Percentiles rank a stretch among this genome's conserved stretches.
These are phyloP conservation scores for Aspergillus nidulans DNA, from an alignment of 495 filamentous ascomycete species.

Conservation along the genomic window DNA sequence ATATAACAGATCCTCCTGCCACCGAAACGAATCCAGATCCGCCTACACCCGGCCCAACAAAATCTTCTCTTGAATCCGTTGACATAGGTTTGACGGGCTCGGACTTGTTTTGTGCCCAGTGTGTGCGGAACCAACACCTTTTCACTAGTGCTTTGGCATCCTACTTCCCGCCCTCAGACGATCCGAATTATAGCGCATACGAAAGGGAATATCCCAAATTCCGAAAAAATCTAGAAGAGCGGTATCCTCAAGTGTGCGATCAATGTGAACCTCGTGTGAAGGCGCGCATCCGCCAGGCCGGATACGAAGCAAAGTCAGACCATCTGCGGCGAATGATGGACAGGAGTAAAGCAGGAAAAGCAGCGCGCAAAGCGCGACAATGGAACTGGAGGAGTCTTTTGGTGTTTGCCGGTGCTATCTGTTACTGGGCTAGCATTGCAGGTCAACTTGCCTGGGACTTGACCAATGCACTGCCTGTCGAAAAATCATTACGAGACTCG, in stretches of 20 bases:
- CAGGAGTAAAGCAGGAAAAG: constrained; percentile 48
- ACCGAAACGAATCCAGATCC: constrained; percentile 36
- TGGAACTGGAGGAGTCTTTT: constrained; percentile 50
- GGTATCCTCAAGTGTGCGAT: constrained; percentile 80
- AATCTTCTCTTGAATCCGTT: constrained; percentile 28
- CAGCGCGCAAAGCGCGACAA: constrained; percentile 31
- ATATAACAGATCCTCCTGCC: constrained; percentile 82
- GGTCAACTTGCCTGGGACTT: constrained; percentile 43
- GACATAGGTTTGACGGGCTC: constrained; percentile 31
- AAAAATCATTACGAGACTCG: constrained; percentile 12
- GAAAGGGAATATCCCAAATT: constrained; percentile 56
- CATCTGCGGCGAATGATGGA: constrained; percentile 69
- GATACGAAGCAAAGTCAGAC: constrained; percentile 76
- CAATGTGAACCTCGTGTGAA: constrained; percentile 66
- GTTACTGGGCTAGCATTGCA: constrained; percentile 48
- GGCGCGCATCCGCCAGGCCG: constrained; percentile 58
- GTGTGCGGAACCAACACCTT: constrained; percentile 77
- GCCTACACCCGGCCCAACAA: constrained; percentile 25
- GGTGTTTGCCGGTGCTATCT: constrained; percentile 43
- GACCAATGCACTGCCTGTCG: constrained; percentile 23
- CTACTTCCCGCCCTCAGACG: constrained; percentile 65
- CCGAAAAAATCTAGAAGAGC: constrained; percentile 60
- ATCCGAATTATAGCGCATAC: constrained; percentile 56
- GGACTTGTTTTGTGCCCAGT: constrained; percentile 70
- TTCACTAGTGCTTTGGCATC: constrained; percentile 61